Evolutionary conservation across 306 rosid genomes (phyloP).

Genomic region (Dalbergia cochinchinensis): DNA sequence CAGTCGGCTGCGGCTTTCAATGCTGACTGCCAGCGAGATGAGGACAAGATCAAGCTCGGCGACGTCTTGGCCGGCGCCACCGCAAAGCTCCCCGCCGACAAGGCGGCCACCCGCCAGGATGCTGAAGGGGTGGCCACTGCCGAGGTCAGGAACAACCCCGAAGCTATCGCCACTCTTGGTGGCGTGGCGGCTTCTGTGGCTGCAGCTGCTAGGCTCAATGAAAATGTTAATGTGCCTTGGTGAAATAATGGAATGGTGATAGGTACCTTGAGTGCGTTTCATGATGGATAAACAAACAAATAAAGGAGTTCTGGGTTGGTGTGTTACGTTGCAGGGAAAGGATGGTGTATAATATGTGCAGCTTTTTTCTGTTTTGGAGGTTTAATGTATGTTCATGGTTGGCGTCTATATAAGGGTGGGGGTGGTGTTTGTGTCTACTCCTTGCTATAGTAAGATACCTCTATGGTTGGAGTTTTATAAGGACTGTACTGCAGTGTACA

Average conservation of each 20-base stretch:
- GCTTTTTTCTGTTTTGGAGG: too few species aligned
- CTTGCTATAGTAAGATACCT: not conserved
- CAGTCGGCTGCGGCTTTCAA: constrained; percentile 71
- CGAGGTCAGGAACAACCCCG: constrained; percentile 69
- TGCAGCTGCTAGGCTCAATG: constrained; percentile 74
- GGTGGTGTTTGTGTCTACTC: too few species aligned
- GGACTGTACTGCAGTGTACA: not conserved
- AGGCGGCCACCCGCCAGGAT: constrained; percentile 63
- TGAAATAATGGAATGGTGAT: not conserved
- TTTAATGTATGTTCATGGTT: too few species aligned
- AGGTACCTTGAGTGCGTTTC: not conserved
- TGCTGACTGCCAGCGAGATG: constrained; percentile 34
- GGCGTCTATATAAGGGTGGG: too few species aligned
- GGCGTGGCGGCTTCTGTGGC: constrained; percentile 77
- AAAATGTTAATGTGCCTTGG: constrained; percentile 37
- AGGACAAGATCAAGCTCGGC: constrained; percentile 66
- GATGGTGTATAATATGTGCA: too few species aligned
- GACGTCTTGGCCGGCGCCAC: constrained; percentile 67
- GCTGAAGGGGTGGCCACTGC: constrained; percentile 70
- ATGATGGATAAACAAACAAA: not conserved
- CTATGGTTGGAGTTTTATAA: not conserved
- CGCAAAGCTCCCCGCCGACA: constrained; percentile 58
- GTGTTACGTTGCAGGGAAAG: too few species aligned
- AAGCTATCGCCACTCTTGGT: constrained; percentile 52
- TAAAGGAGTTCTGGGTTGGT: not conserved